Base-by-base conservation (phyloP, 306 rosid genomes). In the Styphnolobium japonicum region DNA sequence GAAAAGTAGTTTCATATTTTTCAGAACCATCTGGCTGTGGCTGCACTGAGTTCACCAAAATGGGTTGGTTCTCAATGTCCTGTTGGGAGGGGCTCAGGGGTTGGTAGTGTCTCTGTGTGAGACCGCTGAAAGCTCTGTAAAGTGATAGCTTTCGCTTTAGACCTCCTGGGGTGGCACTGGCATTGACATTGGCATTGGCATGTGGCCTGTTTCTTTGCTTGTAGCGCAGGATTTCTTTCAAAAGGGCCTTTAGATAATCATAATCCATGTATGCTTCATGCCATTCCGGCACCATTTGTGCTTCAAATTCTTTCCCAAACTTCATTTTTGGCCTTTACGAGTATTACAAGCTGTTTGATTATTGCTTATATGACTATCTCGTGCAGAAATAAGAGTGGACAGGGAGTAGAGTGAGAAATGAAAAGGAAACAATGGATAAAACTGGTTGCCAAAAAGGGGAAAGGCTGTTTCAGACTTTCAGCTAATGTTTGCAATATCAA, bases 261-360 rank as follows among this genome's bases (percentile, higher is more conserved):
- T 90, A 92, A 34, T 90, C 78, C 92, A 88, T 88, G 92, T 92
- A 92, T 6, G 97, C 97, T 48, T 81, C 84, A 16, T 84, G 86
- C 97, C 97, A 92, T 75, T 92, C 97, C 16, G 93, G 92, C 82
- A 90, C 94, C 89, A 90, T 76, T 75, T 90, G 97, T 21, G 88
- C 36, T 0, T 21, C 63, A n/a, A 87, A 88, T 69, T 92, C 90
- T 85, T 88, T 88, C 45, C 97, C 93, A 71, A 92, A 92, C 88
- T 92, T 92, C 97, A 88, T 71, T 60, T 80, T 73, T 9, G 21
- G 53, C 49, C 34, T 60, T 42, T 53, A 5, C 2, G 16, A 9
- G 77, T 21, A 68, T 45, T 3, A 49, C 5, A 16, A 14, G 16
- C n/a, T 0, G 27, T 2, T 5, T 45, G 73, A 18, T 67, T 14